phyloP scores from a whole-genome alignment of 2,329 filamentous ascomycete species.

The Bisporella sp. region DNA sequence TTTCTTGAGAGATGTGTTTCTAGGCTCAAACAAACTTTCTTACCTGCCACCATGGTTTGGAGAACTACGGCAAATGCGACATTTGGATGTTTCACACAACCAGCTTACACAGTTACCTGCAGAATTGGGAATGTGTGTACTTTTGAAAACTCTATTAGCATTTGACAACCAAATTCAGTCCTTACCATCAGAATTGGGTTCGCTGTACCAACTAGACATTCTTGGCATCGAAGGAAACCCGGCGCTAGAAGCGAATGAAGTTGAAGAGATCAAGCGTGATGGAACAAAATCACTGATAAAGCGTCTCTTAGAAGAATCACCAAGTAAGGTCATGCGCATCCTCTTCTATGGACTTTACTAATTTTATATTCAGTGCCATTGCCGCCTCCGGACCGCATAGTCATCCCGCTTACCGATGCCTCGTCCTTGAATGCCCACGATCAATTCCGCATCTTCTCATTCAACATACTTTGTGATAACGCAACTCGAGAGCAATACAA shows the following conservation, averaged over 20 bases:
- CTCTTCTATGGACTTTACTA: constrained; percentile 12
- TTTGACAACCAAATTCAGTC: constrained; percentile 86
- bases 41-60: constrained; percentile 77
- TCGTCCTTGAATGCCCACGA: constrained; percentile 46
- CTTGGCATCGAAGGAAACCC: constrained; percentile 92
- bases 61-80: constrained; percentile 69
- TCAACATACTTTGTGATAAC: constrained; percentile 93
- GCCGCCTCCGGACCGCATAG: constrained; percentile 69
- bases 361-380: constrained; percentile 53
- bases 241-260: constrained; percentile 67
- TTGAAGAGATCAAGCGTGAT: constrained; percentile 76
- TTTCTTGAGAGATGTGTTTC: constrained; percentile 86
- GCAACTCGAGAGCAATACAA: constrained; percentile 81
- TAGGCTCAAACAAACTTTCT: constrained; percentile 86
- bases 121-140: constrained; percentile 95
- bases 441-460: constrained; percentile 78
- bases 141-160: constrained; percentile 74
- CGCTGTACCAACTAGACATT: constrained; percentile 79
- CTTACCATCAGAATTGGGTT: constrained; percentile 81
- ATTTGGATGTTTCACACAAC: constrained; percentile 87
- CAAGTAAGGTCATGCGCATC: constrained; percentile 52
- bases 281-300: constrained; percentile 82
- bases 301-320: constrained; percentile 75
- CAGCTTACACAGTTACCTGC: constrained; percentile 73
- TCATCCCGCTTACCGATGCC: constrained; percentile 70